A percentile compares a stretch with the other conserved stretches of the same genome.
These are phyloP conservation scores for Rhytidiadelphus loreus DNA, from an alignment of 225 moss, liverwort and hornwort species.

Conservation along the genomic window DNA sequence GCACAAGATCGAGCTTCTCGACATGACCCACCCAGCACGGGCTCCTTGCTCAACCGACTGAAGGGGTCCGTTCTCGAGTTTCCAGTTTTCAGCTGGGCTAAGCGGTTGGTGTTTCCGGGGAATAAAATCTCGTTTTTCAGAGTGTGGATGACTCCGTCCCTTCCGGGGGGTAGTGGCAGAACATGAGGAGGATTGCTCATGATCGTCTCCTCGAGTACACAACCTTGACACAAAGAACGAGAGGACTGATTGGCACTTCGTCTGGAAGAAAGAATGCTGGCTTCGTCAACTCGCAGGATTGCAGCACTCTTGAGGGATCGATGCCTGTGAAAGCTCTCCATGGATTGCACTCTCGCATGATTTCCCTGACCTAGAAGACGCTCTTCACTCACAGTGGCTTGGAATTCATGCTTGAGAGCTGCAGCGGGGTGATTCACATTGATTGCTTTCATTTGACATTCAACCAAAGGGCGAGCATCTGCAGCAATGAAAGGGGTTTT, in stretches of 20 bases:
- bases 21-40: slow-evolving; percentile 14
- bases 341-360: neutral
- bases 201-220: slow-evolving; percentile 5
- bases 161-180: slow-evolving; percentile 17
- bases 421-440: neutral
- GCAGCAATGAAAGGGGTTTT: neutral
- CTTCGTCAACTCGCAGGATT: slow-evolving; percentile 14
- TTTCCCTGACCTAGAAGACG: neutral
- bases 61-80: neutral
- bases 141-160: neutral
- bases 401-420: neutral
- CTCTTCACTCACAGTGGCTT: neutral
- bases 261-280: slow-evolving; percentile 13
- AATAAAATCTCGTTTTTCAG: slow-evolving; percentile 3
- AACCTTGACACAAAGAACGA: slow-evolving; percentile 3
- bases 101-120: slow-evolving; percentile 1
- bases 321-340: neutral
- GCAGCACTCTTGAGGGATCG: neutral
- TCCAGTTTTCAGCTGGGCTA: slow-evolving; percentile 12
- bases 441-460: neutral
- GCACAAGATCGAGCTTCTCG: neutral
- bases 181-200: slow-evolving; percentile 6
- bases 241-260: slow-evolving; percentile 10
- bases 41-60: slow-evolving; percentile 7
- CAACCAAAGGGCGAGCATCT: neutral